Base-by-base conservation (phyloP, 768 basidiomycete genomes). In the Punctularia strigosozonata region DNA sequence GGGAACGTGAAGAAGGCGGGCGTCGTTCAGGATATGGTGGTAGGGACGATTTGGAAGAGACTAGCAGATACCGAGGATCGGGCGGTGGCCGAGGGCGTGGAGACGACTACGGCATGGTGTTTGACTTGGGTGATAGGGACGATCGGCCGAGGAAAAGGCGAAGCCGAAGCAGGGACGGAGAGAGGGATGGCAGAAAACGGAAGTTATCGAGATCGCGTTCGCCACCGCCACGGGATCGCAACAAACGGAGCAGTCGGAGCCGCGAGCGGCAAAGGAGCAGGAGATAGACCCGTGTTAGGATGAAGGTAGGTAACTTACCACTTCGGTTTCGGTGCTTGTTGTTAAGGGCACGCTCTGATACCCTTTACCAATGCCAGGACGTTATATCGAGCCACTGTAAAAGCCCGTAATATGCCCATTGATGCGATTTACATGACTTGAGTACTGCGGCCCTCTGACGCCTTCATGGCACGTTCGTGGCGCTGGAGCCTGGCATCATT, bases 101-200 rank as follows among this genome's bases (percentile, higher is more conserved):
- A 12, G 56, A 58, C 25, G 64, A 61, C 14, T 88, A 90, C 52
- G 76, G 74, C 17, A 78, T 91, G 81, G 83, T 91, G 18, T 91
- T 92, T 55, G 88, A 92, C 43, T 66, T 80, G n/a, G 63, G 68
- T 23, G 57, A 55, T 12, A 49, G 53, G 57, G 53, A 18, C 45
- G 46, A 6, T 47, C 50, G 56, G 18, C 66, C 66, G 34, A 63
- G 63, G 28, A 59, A 68, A 32, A 71, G 69, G 46, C 66, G 69
- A 20, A 75, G 72, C 43, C 59, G 70, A 36, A 77, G 76, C 22
- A 52, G 52, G 25, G 58, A 62, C 15, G 34, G 56, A 15, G 56
- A 48, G 13, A 41, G 50, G 15, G 51, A 57, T 19, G 31, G 50
- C 17, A 52, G 56, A 15, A 45, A 43, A 6, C 23, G 44, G 18